These are phyloP conservation scores for Pelagomonas calceolata DNA, from an alignment of 108 stramenopile genomes.

Conservation along the genomic window DNA sequence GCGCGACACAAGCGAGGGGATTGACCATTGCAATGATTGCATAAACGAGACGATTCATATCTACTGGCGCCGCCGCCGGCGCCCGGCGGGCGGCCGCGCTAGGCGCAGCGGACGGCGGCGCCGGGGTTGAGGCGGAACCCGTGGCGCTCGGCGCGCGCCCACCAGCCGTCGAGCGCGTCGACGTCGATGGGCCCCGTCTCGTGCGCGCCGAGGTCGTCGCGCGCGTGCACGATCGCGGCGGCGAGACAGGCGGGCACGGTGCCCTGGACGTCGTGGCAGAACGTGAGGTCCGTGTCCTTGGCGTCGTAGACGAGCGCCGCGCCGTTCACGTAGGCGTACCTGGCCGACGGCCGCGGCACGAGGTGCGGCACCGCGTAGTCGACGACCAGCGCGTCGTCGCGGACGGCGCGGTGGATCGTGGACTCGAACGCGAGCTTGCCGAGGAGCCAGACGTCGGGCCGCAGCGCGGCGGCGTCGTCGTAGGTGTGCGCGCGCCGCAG, in stretches of 20 bases:
- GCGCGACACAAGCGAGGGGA: too few relatives aligned
- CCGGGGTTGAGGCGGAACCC: background rate
- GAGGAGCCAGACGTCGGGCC: background rate
- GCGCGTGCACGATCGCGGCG: background rate
- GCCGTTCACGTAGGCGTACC: background rate
- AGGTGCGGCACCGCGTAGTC: background rate
- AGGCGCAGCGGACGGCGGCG: too few relatives aligned
- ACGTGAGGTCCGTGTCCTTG: conserved; percentile 8
- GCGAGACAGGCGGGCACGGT: conserved; percentile 10
- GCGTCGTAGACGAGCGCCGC: conserved; percentile 12
- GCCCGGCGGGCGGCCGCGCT: too few relatives aligned
- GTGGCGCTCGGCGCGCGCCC: background rate
- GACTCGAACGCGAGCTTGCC: background rate
- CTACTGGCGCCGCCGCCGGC: too few relatives aligned
- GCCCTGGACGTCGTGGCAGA: conserved; percentile 15
- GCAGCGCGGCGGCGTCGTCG: background rate
- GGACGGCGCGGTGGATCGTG: background rate
- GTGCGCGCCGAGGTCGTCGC: background rate
- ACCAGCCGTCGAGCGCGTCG: background rate
- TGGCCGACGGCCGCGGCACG: background rate
- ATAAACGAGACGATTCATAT: too few relatives aligned
- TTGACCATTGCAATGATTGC: too few relatives aligned
- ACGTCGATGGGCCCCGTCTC: background rate
- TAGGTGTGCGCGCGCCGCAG: background rate
- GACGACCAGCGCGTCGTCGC: background rate